Percentiles rank a stretch among this genome's conserved stretches.
These are phyloP conservation scores for Sugiyamaella castrensis DNA, from an alignment of 1,139 yeast genomes.

Conservation along the genomic window DNA sequence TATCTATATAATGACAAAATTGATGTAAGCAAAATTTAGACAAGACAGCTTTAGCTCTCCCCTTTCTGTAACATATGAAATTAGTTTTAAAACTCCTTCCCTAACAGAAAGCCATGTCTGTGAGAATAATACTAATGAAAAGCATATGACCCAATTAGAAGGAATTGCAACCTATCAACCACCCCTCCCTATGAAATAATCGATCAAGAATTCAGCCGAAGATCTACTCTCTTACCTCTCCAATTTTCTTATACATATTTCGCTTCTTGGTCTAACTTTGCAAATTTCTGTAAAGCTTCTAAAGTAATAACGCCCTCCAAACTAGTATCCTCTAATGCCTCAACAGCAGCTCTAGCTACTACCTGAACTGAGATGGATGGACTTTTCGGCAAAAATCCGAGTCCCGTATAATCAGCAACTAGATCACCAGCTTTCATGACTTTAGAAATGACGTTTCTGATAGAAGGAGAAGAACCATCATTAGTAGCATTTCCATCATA, in stretches of 20 bases:
- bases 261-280: constrained; percentile 11
- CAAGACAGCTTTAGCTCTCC: too few relatives aligned
- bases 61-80: too few relatives aligned
- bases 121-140: not conserved
- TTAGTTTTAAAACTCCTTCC: too few relatives aligned
- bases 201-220: too few relatives aligned
- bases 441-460: constrained; percentile 17
- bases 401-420: constrained; percentile 28
- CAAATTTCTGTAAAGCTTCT: constrained; percentile 40
- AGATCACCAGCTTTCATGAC: constrained; percentile 11
- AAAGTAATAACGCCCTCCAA: constrained; percentile 58
- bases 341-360: constrained; percentile 60
- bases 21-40: too few relatives aligned
- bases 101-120: too few relatives aligned
- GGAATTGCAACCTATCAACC: not conserved
- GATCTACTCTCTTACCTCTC: too few relatives aligned
- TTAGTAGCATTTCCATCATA: constrained; percentile 48
- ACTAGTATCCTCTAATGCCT: constrained; percentile 49
- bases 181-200: too few relatives aligned
- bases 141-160: not conserved
- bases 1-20: too few relatives aligned
- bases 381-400: constrained; percentile 31
- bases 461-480: constrained; percentile 1
- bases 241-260: not conserved
- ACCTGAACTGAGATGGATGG: constrained; percentile 57